Percentiles rank a stretch among this genome's conserved stretches.
Conservation (phyloP, 495 filamentous ascomycete species). For the Penicillium paxilli region DNA sequence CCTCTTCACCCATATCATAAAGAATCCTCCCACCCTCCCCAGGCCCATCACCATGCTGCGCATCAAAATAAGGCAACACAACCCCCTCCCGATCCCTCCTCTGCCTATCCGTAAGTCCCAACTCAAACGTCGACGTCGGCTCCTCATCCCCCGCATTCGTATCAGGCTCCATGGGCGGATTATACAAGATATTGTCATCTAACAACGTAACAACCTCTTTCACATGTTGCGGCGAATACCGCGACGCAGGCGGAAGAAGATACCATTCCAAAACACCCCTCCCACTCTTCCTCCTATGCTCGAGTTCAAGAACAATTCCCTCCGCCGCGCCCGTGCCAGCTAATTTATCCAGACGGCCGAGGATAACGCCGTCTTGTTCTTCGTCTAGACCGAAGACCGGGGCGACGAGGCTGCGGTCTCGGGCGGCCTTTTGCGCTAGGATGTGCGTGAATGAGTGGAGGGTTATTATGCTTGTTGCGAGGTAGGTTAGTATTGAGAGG, state of each 20-base stretch:
- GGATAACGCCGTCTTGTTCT: constrained; percentile 69
- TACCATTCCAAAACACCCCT: constrained; percentile 77
- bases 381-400: constrained; percentile 79
- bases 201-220: constrained; percentile 65
- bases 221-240: constrained; percentile 31
- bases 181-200: constrained; percentile 74
- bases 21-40: constrained; percentile 87
- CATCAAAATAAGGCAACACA: constrained; percentile 93
- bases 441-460: constrained; percentile 68
- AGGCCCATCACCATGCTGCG: constrained; percentile 75
- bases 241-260: constrained; percentile 55
- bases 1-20: constrained; percentile 94
- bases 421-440: constrained; percentile 64
- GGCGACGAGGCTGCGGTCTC: constrained; percentile 64
- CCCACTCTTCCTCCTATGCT: constrained; percentile 79
- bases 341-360: constrained; percentile 52
- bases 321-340: constrained; percentile 41
- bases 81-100: constrained; percentile 79
- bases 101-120: constrained; percentile 90
- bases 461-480: constrained; percentile 67
- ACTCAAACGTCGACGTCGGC: constrained; percentile 74
- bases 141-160: constrained; percentile 42
- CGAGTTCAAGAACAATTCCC: constrained; percentile 79
- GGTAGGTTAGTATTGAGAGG: constrained; percentile 58
- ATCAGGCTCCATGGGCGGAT: constrained; percentile 40